Evolutionary conservation across 805 yeast genomes (phyloP), one percentile per base, ranked within the genome.

Genomic region (Zygotorulaspora chibaensis): DNA sequence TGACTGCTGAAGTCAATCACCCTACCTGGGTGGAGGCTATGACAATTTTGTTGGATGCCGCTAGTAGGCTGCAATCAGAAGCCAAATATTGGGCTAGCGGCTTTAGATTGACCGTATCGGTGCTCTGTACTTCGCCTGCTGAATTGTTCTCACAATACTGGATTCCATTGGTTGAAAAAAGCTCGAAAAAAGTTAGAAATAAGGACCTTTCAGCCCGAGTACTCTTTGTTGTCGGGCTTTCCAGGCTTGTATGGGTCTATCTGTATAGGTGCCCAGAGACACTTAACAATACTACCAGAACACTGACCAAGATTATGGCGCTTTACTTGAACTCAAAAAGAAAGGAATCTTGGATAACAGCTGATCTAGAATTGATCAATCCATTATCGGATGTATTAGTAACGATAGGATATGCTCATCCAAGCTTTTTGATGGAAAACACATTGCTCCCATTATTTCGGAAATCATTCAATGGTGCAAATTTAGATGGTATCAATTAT

Each of bases 1-100:
- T 90, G 27, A 87, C 96, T 0, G 98, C 96, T 0, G 99, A 93
- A 61, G 90, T 88, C 0, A 91, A 93, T 58, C 96, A 91, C 62
- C 99, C 99, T 2, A 80, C 84, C 1, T 93, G 99, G 99, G 81
- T 83, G 0, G 86, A 81, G 34, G 93, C 96, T 0, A 77, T 88
- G 43, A 76, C 76, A 17, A 68, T 72, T 15, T 79, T 91, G 11
- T 81, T 77, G 61, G 65, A 71, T 12, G 77, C 75, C 12, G 74
- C 72, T 34, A 64, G 61, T 45, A 76, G 68, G 40, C 72, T 75
- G 69, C 74, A 66, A 46, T 56, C 58, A 35, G 74, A 65, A 47
- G 35, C 44, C 12, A 75, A 72, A 54, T 74, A 70, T 46, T 88
- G 96, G 95, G 74, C 79, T 8, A 71, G 78, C 42, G 77, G 87